phyloP scores from a whole-genome alignment of 1,139 yeast genomes.

The Blastobotrys proliferans region DNA sequence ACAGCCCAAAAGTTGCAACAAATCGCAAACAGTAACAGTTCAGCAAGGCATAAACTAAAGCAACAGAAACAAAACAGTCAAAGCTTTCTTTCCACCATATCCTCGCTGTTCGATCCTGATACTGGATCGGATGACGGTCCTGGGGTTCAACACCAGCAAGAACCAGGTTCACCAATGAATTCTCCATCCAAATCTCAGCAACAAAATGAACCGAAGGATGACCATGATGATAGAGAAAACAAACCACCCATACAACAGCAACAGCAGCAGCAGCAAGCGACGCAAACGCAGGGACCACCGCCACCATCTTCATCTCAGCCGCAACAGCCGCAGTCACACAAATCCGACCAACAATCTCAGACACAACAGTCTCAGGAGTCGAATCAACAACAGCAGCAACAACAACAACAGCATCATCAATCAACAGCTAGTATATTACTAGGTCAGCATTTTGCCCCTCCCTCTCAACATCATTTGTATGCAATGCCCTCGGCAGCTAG shows the following conservation, averaged over 20 bases:
- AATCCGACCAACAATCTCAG: not conserved
- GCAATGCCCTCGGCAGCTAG: slow-evolving; percentile 13
- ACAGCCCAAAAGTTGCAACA: no score
- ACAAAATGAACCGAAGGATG: not conserved
- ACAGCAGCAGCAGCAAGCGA: not conserved
- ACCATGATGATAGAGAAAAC: not conserved
- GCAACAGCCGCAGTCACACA: not conserved
- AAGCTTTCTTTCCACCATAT: slow-evolving; percentile 2
- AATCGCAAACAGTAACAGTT: no score
- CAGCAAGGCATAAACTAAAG: no score
- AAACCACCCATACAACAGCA: not conserved
- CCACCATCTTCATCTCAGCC: not conserved
- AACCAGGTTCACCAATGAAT: not conserved
- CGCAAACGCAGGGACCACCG: not conserved
- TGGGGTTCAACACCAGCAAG: not conserved
- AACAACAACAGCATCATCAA: slow-evolving; percentile 1
- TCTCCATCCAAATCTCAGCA: slow-evolving; percentile 1
- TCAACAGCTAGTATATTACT: not conserved
- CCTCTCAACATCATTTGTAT: slow-evolving; percentile 11
- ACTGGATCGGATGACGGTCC: slow-evolving; percentile 9
- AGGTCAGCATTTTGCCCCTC: slow-evolving; percentile 10
- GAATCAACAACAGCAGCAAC: not conserved
- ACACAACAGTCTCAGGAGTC: not conserved
- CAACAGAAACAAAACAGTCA: not conserved
- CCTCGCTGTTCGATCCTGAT: not conserved